Percentiles rank a stretch among this genome's conserved stretches.
These are phyloP conservation scores for Trametes coccinea DNA, from an alignment of 768 basidiomycete species.

Conservation along the genomic window DNA sequence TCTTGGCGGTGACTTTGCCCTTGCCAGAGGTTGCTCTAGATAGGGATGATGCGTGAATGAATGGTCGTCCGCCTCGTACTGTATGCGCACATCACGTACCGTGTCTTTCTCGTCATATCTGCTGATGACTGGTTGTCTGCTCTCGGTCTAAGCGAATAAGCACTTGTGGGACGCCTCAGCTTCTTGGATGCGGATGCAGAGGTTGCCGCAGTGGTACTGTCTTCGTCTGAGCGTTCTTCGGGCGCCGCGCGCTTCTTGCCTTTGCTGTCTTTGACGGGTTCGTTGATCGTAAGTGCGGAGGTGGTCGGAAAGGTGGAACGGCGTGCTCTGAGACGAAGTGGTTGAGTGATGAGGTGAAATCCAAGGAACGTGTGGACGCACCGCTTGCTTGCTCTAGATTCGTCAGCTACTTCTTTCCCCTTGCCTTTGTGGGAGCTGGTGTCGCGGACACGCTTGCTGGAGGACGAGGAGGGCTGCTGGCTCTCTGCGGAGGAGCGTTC, in stretches of 20 bases:
- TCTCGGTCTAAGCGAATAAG: conserved; percentile 71
- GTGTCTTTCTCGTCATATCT: conserved; percentile 77
- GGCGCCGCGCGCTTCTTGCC: conserved; percentile 92
- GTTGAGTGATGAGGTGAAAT: conserved; percentile 9
- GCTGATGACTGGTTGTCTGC: conserved; percentile 41
- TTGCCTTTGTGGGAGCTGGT: conserved; percentile 57
- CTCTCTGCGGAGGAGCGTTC: conserved; percentile 47
- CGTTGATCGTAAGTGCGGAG: conserved; percentile 65
- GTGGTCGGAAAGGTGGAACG: conserved; percentile 50
- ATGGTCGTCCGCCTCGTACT: background rate
- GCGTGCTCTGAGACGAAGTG: conserved; percentile 49
- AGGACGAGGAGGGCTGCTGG: conserved; percentile 42
- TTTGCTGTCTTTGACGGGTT: conserved; percentile 72
- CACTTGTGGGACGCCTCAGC: conserved; percentile 48
- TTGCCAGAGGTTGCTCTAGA: conserved; percentile 51
- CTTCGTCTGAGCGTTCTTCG: conserved; percentile 68
- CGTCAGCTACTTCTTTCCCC: conserved; percentile 58
- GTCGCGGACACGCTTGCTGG: conserved; percentile 58
- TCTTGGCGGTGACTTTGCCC: conserved; percentile 49
- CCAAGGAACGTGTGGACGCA: conserved; percentile 40
- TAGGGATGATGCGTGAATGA: conserved; percentile 17
- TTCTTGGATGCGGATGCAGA: conserved; percentile 59
- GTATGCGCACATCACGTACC: conserved; percentile 39
- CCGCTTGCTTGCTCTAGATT: conserved; percentile 62
- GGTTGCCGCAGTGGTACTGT: conserved; percentile 46